Percentiles rank a stretch among this genome's conserved stretches.
Evolutionary conservation across 306 rosid genomes (phyloP).

Genomic region (Hylodesmum podocarpum): DNA sequence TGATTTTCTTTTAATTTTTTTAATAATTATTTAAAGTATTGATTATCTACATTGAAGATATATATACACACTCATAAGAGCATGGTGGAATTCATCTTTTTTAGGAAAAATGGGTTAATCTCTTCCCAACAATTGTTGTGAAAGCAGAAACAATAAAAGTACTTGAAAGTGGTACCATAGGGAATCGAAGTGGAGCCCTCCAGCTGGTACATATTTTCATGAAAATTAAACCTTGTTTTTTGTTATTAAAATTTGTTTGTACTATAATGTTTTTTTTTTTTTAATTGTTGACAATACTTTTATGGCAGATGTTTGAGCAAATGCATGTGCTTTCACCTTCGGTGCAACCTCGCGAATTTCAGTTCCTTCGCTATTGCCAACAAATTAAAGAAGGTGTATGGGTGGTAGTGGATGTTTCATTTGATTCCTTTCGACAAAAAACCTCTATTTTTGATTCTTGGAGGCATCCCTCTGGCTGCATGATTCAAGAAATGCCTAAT

Average conservation of each 20-base stretch:
- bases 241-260: neutral
- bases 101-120: slow-evolving; percentile 57
- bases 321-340: slow-evolving; percentile 71
- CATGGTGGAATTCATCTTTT: slow-evolving; percentile 10
- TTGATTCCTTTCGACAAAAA: slow-evolving; percentile 21
- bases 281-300: neutral
- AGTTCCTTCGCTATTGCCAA: slow-evolving; percentile 59
- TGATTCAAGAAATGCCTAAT: slow-evolving; percentile 56
- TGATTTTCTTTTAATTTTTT: neutral
- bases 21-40: neutral
- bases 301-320: slow-evolving; percentile 64
- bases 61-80: neutral
- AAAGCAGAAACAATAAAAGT: slow-evolving; percentile 53
- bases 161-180: slow-evolving; percentile 46
- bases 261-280: too few species aligned
- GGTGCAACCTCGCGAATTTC: slow-evolving; percentile 56
- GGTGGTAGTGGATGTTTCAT: slow-evolving; percentile 65
- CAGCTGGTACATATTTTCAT: slow-evolving; percentile 46
- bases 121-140: slow-evolving; percentile 58
- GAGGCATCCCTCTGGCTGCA: slow-evolving; percentile 80
- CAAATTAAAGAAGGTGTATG: slow-evolving; percentile 50
- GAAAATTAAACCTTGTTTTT: neutral
- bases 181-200: slow-evolving; percentile 52
- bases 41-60: neutral
- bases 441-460: slow-evolving; percentile 29